Conservation (phyloP, 192 early-diverging fungal species). For the Backusella tarrabulga region DNA sequence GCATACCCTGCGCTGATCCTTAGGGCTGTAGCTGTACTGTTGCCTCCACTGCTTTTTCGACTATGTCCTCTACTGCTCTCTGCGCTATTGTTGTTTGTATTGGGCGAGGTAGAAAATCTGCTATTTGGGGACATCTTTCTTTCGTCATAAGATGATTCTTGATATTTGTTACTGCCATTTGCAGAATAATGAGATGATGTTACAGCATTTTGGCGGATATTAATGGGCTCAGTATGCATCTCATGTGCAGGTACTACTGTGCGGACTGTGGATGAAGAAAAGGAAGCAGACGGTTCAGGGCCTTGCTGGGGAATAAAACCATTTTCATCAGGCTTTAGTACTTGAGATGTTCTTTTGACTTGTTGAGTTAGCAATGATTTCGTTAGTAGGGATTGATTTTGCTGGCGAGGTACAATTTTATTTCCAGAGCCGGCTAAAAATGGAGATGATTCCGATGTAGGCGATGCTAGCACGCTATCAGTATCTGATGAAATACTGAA, state of each 20-base stretch:
- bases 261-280: slow-evolving; percentile 31
- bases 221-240: background rate
- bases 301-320: slow-evolving; percentile 1
- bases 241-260: slow-evolving; percentile 23
- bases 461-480: background rate
- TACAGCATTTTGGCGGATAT: slow-evolving; percentile 1
- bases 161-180: background rate
- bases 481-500: slow-evolving; percentile 20
- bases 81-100: background rate
- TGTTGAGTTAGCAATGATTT: background rate
- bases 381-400: slow-evolving; percentile 8
- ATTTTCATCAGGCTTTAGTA: background rate
- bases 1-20: background rate
- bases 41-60: slow-evolving; percentile 13
- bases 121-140: background rate
- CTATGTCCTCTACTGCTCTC: slow-evolving; percentile 1
- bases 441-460: background rate
- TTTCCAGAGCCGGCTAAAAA: background rate
- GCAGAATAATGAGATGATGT: background rate
- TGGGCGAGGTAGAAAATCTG: background rate
- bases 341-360: background rate
- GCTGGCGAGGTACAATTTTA: slow-evolving; percentile 11
- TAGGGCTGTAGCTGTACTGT: slow-evolving; percentile 7
- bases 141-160: background rate
- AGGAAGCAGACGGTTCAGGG: slow-evolving; percentile 21